Conservation (phyloP, 805 yeast species). For the Sungouiozyma ichnusensis region DNA sequence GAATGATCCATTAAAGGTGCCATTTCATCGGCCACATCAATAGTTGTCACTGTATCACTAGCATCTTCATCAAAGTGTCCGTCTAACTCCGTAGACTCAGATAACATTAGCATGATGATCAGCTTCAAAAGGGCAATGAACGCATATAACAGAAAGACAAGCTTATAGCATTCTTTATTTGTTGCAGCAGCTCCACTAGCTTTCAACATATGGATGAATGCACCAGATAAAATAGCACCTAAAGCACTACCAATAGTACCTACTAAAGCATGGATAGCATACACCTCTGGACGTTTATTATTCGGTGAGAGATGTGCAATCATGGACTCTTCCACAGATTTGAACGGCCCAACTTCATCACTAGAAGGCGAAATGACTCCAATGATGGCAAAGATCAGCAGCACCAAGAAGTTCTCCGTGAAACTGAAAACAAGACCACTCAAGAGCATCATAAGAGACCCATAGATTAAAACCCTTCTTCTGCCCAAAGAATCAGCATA, state of each 20-base stretch:
- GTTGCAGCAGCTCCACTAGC: slow-evolving; percentile 27
- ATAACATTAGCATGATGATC: slow-evolving; percentile 38
- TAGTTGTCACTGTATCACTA: slow-evolving; percentile 8
- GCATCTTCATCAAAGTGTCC: slow-evolving; percentile 13
- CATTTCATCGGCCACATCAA: slow-evolving; percentile 14
- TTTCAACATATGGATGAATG: slow-evolving; percentile 39
- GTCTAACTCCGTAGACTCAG: slow-evolving; percentile 43
- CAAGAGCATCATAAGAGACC: slow-evolving; percentile 55
- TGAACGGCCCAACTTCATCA: slow-evolving; percentile 85
- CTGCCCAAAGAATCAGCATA: slow-evolving; percentile 66
- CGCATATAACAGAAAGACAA: slow-evolving; percentile 48
- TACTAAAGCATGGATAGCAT: slow-evolving; percentile 61
- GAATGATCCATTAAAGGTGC: slow-evolving; percentile 15
- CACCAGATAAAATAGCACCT: slow-evolving; percentile 60
- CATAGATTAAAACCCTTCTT: slow-evolving; percentile 48
- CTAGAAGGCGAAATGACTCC: slow-evolving; percentile 89
- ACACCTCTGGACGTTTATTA: slow-evolving; percentile 56
- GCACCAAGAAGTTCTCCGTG: slow-evolving; percentile 40
- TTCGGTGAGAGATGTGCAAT: slow-evolving; percentile 69
- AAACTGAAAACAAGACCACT: slow-evolving; percentile 61
- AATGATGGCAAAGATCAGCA: slow-evolving; percentile 60
- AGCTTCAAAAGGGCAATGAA: slow-evolving; percentile 44
- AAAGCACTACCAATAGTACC: slow-evolving; percentile 65
- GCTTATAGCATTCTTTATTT: slow-evolving; percentile 39
- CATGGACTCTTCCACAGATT: slow-evolving; percentile 74